Evolutionary conservation across 2,329 filamentous ascomycete species (phyloP).

Genomic region (Claviceps pusilla): DNA sequence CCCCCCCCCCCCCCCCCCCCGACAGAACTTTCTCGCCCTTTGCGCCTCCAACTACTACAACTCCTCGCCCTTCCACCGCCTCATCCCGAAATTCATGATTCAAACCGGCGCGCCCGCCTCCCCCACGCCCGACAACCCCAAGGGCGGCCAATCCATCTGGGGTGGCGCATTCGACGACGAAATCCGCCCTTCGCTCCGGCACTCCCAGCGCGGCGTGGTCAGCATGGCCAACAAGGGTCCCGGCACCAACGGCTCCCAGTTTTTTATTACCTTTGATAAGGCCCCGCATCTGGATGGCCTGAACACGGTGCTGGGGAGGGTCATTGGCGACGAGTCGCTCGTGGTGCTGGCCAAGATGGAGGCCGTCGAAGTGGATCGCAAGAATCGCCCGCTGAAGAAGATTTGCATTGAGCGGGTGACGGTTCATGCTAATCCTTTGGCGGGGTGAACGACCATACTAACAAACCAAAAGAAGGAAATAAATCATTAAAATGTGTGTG

Average conservation of each 20-base stretch:
- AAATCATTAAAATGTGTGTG: neutral
- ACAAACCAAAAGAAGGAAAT: neutral
- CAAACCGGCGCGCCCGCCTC: slow-evolving; percentile 55
- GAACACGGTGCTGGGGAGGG: slow-evolving; percentile 70
- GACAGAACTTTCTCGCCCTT: slow-evolving; percentile 72
- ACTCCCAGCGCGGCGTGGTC: slow-evolving; percentile 53
- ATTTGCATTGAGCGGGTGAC: slow-evolving; percentile 54
- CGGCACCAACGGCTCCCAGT: slow-evolving; percentile 62
- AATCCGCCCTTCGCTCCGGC: slow-evolving; percentile 54
- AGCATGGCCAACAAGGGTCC: slow-evolving; percentile 70
- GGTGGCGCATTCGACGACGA: slow-evolving; percentile 64
- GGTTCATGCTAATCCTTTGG: slow-evolving; percentile 67
- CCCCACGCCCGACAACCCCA: slow-evolving; percentile 43
- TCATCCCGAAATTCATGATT: slow-evolving; percentile 68
- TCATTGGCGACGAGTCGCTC: slow-evolving; percentile 49
- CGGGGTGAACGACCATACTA: slow-evolving; percentile 25
- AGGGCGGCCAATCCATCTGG: slow-evolving; percentile 60
- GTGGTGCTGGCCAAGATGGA: slow-evolving; percentile 58
- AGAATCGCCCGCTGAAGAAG: slow-evolving; percentile 54
- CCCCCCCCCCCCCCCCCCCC: neutral
- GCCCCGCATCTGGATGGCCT: slow-evolving; percentile 69
- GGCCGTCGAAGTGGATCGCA: slow-evolving; percentile 58
- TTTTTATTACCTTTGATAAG: slow-evolving; percentile 65
- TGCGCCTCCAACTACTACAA: slow-evolving; percentile 69
- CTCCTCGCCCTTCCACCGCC: slow-evolving; percentile 60